Base-by-base conservation (phyloP, 345 rosid species). In the Gossypium turneri region DNA sequence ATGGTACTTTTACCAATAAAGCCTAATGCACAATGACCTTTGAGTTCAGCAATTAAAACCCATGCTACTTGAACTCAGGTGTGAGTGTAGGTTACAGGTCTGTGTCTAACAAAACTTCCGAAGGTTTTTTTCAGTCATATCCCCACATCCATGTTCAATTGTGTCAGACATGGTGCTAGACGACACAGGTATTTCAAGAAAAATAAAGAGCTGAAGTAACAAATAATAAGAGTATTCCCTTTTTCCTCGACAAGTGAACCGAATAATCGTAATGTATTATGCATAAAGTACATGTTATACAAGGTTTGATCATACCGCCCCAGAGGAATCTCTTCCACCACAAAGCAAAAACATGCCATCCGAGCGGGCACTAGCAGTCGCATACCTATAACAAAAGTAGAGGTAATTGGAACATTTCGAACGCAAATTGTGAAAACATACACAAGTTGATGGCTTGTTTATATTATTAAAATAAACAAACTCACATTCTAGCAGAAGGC, bases 291-390 rank as follows among this genome's bases (percentile, higher is more conserved):
- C 53, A 75, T 12, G 10, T 27, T 44, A 16, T 2, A 59, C 1
- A 8, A 76, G 72, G 67, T 75, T 48, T 68, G 24, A 72, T 11
- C 86, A 79, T 95, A 95, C 99, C 89, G 58, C 86, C 64, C 99
- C 99, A 80, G 86, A 82, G 55, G 90, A 59, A 60, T 95, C 99
- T 85, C 99, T 88, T 73, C 99, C 98, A 76, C 99, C 98, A 53
- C 97, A 95, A 82, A 93, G 99, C 83, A 95, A 84, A 83, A 93
- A 88, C 99, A 95, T 95, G 81, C 99, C 98, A 75, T 95, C 98
- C 65, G 97, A 91, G 70, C 99, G 98, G 75, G 98, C 90, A 86
- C 97, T 86, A 50, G 88, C 98, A 27, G 94, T 89, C 58, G 98
- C 99, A 87, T 95, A 95, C 98, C 99, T 93, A 79, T 44, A 76